Evolutionary conservation across 2,329 filamentous ascomycete species (phyloP).

Genomic region (Fusarium multiceps): DNA sequence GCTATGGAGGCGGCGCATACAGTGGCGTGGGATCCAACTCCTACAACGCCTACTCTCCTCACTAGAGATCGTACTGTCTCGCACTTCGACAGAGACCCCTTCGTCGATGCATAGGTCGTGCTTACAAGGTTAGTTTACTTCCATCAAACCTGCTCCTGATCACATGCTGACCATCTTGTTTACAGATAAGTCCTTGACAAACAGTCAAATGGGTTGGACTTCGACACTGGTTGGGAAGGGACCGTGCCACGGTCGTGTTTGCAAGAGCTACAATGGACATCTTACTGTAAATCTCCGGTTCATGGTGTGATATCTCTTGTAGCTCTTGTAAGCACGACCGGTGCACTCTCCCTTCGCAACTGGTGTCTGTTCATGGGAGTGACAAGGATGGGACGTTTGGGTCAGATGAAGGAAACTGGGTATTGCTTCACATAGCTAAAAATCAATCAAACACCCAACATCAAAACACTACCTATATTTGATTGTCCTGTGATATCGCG

Average conservation of each 20-base stretch:
- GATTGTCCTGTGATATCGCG: not conserved
- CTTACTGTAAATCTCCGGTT: constrained; percentile 25
- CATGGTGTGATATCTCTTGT: not conserved
- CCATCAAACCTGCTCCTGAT: not conserved
- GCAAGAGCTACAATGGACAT: constrained; percentile 10
- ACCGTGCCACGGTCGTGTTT: not conserved
- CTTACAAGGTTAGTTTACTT: not conserved
- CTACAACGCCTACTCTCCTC: constrained; percentile 34
- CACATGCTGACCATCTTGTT: not conserved
- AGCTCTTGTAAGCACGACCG: constrained; percentile 23
- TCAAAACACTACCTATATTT: not conserved
- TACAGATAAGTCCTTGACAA: not conserved
- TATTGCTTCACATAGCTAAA: not conserved
- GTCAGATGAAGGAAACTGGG: not conserved
- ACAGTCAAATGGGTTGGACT: not conserved
- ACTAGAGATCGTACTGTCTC: constrained; percentile 40
- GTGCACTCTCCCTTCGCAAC: not conserved
- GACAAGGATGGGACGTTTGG: not conserved
- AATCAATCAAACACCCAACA: constrained; percentile 5
- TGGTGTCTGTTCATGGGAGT: not conserved
- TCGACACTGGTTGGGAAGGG: constrained; percentile 3
- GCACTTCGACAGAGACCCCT: constrained; percentile 63
- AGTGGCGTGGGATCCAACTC: not conserved
- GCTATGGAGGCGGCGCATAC: not conserved
- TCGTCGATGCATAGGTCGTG: constrained; percentile 53